Conservation (phyloP, 768 basidiomycete species). For the Fibroporia radiculosa region DNA sequence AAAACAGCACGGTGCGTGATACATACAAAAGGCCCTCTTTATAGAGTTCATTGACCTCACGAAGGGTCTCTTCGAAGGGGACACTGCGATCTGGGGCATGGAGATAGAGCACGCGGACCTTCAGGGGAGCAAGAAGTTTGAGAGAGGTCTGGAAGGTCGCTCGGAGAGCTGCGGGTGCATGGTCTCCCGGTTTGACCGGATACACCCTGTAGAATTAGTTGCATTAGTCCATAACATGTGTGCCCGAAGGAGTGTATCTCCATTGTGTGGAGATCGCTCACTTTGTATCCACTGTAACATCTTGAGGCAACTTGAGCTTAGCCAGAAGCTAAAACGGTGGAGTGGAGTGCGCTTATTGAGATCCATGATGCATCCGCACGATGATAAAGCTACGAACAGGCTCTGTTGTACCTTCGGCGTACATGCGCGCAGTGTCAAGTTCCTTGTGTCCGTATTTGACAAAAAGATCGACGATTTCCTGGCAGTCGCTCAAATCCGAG, state of each 20-base stretch:
- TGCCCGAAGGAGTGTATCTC: neutral
- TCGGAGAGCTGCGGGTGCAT: conserved; percentile 32
- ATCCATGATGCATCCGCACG: neutral
- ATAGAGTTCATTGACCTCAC: conserved; percentile 46
- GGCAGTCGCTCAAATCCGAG: conserved; percentile 27
- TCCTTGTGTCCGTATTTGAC: conserved; percentile 34
- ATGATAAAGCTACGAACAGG: conserved; percentile 23
- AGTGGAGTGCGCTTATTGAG: neutral
- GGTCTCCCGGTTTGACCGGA: conserved; percentile 34
- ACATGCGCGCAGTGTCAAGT: conserved; percentile 45
- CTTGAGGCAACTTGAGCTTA: conserved; percentile 29
- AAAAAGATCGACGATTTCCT: conserved; percentile 39
- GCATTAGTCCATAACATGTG: neutral
- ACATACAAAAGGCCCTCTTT: conserved; percentile 50
- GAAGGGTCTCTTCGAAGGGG: conserved; percentile 48
- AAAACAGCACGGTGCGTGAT: neutral
- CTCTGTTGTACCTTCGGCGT: conserved; percentile 50
- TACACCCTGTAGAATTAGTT: conserved; percentile 26
- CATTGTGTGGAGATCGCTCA: conserved; percentile 12
- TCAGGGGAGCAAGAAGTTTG: conserved; percentile 36
- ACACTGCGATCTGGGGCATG: conserved; percentile 54
- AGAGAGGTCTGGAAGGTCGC: conserved; percentile 41
- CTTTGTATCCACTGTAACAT: conserved; percentile 43
- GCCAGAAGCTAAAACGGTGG: conserved; percentile 18
- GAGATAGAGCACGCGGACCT: conserved; percentile 45